Conservation (phyloP, 176 grass and related monocot genomes). For the Oryza glaberrima region DNA sequence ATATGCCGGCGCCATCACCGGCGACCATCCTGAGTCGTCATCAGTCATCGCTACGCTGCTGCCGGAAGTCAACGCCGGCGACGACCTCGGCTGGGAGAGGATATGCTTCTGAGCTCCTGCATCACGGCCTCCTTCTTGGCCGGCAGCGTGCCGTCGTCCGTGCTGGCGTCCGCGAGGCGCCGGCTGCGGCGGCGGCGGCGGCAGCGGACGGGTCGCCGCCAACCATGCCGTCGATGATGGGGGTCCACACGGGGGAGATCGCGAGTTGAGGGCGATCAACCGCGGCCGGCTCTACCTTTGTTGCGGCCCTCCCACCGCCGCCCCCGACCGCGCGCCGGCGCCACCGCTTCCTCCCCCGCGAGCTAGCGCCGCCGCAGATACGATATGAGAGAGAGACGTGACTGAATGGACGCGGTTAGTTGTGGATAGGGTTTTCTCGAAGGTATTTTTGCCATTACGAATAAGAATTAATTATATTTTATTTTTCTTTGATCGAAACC, state of each 20-base stretch:
- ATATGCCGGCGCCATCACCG: neutral
- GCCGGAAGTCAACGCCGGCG: slow-evolving; percentile 9
- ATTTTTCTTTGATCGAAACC: too few relatives aligned
- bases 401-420: too few relatives aligned
- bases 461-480: too few relatives aligned
- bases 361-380: too few relatives aligned
- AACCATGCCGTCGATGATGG: slow-evolving; percentile 59
- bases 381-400: too few relatives aligned
- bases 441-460: too few relatives aligned
- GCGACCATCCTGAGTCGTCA: neutral
- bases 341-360: too few relatives aligned
- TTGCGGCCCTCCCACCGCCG: too few relatives aligned
- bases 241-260: slow-evolving; percentile 59
- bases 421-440: too few relatives aligned
- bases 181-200: slow-evolving; percentile 38
- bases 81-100: slow-evolving; percentile 12
- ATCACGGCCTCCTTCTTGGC: slow-evolving; percentile 71
- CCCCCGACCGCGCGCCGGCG: too few relatives aligned
- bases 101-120: slow-evolving; percentile 44
- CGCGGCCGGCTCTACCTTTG: too few relatives aligned
- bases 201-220: slow-evolving; percentile 50
- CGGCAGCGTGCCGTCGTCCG: slow-evolving; percentile 67
- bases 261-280: neutral
- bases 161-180: slow-evolving; percentile 47
- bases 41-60: slow-evolving; percentile 43